phyloP scores from a whole-genome alignment of 2,329 filamentous ascomycete genomes.

The Fusarium udum region DNA sequence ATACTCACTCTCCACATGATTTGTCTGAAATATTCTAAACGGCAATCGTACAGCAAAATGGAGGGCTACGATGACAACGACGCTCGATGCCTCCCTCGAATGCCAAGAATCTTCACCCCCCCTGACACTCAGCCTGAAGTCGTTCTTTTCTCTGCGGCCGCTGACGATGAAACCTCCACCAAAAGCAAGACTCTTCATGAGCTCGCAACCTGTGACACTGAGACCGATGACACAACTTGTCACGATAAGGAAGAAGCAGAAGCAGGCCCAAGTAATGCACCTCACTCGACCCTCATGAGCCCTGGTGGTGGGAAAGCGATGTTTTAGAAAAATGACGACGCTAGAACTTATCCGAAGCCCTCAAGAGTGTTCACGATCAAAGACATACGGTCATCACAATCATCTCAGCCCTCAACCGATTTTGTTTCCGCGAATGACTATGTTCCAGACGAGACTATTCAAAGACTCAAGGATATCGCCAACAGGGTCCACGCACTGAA shows the following conservation, averaged over 20 bases:
- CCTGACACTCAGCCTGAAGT: conserved; percentile 13
- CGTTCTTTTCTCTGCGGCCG: conserved; percentile 15
- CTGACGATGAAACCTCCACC: neutral
- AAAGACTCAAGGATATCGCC: neutral
- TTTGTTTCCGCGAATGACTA: neutral
- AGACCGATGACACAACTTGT: neutral
- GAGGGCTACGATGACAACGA: conserved; percentile 29
- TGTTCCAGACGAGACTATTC: neutral
- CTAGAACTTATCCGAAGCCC: neutral
- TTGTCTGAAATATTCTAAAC: neutral
- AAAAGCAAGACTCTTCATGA: neutral
- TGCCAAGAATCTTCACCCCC: conserved; percentile 26
- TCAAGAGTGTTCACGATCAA: neutral
- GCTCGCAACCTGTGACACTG: neutral
- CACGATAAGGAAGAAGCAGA: neutral
- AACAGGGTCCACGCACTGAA: neutral
- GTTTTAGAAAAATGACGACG: conserved; percentile 25
- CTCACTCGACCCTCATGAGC: conserved; percentile 23
- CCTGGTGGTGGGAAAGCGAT: conserved; percentile 6
- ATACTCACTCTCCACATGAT: neutral
- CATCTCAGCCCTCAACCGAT: neutral
- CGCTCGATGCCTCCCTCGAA: conserved; percentile 30
- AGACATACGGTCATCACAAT: neutral
- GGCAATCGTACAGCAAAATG: conserved; percentile 15
- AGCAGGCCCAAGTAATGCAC: neutral